phyloP scores from a whole-genome alignment of 176 grass and related monocot species.

The Hyparrhenia diplandra region DNA sequence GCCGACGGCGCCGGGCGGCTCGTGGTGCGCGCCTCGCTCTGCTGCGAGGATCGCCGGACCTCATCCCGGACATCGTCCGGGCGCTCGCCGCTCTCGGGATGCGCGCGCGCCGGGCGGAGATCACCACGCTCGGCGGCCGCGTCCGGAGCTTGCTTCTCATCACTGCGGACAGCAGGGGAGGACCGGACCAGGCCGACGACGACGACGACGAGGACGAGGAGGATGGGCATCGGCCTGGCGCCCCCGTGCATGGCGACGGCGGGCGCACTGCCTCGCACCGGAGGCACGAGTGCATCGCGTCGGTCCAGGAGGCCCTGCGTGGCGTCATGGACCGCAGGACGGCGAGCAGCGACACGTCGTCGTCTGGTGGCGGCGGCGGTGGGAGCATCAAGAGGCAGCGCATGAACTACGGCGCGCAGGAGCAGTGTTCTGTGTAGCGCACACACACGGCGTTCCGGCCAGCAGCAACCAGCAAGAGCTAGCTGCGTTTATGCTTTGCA shows the following conservation, averaged over 20 bases:
- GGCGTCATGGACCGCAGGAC: constrained; percentile 66
- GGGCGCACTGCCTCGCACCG: constrained; percentile 15
- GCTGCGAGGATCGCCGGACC: constrained; percentile 93
- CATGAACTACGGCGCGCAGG: constrained; percentile 69
- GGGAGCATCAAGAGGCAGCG: constrained; percentile 84
- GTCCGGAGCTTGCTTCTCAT: constrained; percentile 91
- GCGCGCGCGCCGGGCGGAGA: constrained; percentile 70
- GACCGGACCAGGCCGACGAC: neutral
- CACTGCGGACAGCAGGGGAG: constrained; percentile 25
- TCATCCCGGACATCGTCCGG: constrained; percentile 77
- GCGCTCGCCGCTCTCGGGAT: constrained; percentile 69
- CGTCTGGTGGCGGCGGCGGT: constrained; percentile 39
- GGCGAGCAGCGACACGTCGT: constrained; percentile 54
- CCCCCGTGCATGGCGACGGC: neutral
- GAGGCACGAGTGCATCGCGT: constrained; percentile 68
- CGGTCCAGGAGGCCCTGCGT: constrained; percentile 82
- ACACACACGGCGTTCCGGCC: neutral
- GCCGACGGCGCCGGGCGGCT: constrained; percentile 54
- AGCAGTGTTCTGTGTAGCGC: constrained; percentile 37
- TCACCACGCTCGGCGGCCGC: constrained; percentile 83
- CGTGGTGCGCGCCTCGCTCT: constrained; percentile 72
- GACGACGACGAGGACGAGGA: neutral
- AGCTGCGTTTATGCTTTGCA: no score
- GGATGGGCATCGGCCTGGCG: neutral
- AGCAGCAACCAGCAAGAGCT: no score